Evolutionary conservation across 1,284 basidiomycete species (phyloP), one percentile per base, ranked within the genome.

Genomic region (Hemileccinum hortonii): DNA sequence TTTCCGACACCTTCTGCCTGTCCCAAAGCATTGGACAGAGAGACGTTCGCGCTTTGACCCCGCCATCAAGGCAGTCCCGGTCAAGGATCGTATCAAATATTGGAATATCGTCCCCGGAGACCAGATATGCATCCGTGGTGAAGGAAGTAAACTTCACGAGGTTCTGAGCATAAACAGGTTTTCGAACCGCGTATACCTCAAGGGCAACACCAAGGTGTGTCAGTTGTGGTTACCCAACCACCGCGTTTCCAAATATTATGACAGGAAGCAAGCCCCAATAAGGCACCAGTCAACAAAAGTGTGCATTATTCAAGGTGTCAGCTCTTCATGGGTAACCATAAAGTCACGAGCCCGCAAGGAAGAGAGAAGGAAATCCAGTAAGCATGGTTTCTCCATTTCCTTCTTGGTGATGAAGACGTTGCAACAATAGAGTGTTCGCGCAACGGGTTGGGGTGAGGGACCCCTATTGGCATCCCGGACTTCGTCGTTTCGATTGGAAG

Each of bases 81-180:
- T 80, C 16, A 77, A 77, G 54, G 85, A 90, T 61, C 78, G 89
- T 49, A 87, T 92, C 47, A 89, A 90, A 68, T 84, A 81, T 65
- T 92, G 89, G 89, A 92, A 92, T 61, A 79, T 92, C 56, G 84
- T 90, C 26, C 87, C 90, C 9, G 89, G 89, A n/a, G 89, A 92
- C 71, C 80, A 80, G 52, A 81, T 92, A 61, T 79, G 85, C 47
- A 59, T 91, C 49, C 77, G 80, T 10, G 87, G 87, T 22, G 85
- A 90, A 67, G 75, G 75, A 53, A 74, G 75, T 41, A 78, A 77
- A 44, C 66, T 90, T 36, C 80, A 83, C 44, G 84, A 91, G 64
- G 88, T 92, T 36, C 67, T 81, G 57, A 82, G 79, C 65, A 81
- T 91, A 51, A 88, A 90, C 71, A 80, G 78, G 63, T 73, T 87